Evolutionary conservation across 352 stramenopile species (phyloP), one percentile per base, ranked within the genome.

Genomic region (Blastocystis sp.): DNA sequence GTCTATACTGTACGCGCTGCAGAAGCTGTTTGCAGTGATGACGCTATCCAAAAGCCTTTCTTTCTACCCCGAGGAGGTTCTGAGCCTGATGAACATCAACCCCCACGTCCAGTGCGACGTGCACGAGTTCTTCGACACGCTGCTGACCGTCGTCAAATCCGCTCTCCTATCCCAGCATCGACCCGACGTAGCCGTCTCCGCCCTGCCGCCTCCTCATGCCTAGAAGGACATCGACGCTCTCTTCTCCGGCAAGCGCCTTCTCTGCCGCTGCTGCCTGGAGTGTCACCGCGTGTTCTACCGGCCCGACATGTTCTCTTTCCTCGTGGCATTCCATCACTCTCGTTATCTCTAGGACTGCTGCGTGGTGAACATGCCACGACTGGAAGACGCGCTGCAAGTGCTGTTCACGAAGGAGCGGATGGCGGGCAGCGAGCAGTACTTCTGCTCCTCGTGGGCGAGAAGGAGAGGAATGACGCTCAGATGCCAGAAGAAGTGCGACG

Each of bases 121-220:
- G n/a, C 74, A 84, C 38, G 74, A 84, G 74, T 84, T 84, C 61
- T 84, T 84, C 74, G 74, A 84, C n/a, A 21, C 21, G 17, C 43
- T 84, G 5, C 65, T 84, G 14, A 17, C 60, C 10, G 45, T 56
- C 53, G 19, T 84, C 3, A 84, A 84, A 56, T 56, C 56, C 19
- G 9, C 43, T 28, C 40, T 84, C 4, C 38, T 41, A 7, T 62
- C 56, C 40, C 34, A 84, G 14, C 11, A 69, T 19, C 23, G 69
- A 23, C 28, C 38, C 40, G 23, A 17, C 41, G 7, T 45, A 9
- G 34, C 66, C 61, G 74, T 84, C 67, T 9, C 5, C 23, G 3
- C n/a, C 34, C 7, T 3, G 21, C 41, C 17, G 11, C 69, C n/a
- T 14, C 9, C 5, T 84, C 1, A 62, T 7, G 2, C 34, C 1